Percentiles rank a stretch among this genome's conserved stretches.
These are phyloP conservation scores for Talaromyces sp. DNA, from an alignment of 2,329 filamentous ascomycete species.

Conservation along the genomic window DNA sequence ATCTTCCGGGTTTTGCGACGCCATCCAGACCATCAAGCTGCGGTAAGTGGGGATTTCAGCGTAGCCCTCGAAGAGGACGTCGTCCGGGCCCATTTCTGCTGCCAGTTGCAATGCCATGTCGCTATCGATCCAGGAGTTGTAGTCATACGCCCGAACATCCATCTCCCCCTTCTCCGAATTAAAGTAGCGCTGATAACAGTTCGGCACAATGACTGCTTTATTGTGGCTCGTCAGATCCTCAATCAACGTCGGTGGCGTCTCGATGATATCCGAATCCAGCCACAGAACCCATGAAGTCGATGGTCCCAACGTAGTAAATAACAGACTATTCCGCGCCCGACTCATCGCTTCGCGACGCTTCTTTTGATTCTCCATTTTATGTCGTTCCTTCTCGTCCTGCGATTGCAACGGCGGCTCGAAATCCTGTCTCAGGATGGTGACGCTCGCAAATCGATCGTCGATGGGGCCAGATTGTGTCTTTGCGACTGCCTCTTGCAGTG, in stretches of 20 bases:
- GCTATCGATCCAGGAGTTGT: constrained; percentile 96
- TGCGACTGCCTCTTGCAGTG: constrained; percentile 78
- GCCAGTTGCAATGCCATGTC: constrained; percentile 72
- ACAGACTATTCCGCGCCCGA: constrained; percentile 84
- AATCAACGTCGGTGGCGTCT: constrained; percentile 79
- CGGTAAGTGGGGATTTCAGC: constrained; percentile 89
- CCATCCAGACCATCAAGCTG: constrained; percentile 83
- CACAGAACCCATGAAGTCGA: constrained; percentile 94
- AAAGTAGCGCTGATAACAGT: constrained; percentile 87
- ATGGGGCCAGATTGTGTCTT: constrained; percentile 81
- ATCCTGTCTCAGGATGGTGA: constrained; percentile 93
- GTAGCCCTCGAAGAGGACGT: constrained; percentile 92
- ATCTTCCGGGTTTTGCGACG: constrained; percentile 37
- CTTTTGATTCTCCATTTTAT: constrained; percentile 90
- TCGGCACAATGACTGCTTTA: constrained; percentile 88
- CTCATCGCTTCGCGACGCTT: constrained; percentile 83
- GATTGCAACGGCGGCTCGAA: constrained; percentile 77
- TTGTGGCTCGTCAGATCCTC: constrained; percentile 87
- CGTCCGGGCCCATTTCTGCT: constrained; percentile 78
- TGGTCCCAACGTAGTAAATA: constrained; percentile 92
- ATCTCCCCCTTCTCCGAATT: constrained; percentile 68
- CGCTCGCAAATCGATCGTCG: constrained; percentile 80
- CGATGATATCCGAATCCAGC: constrained; percentile 89
- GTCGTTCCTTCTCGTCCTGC: constrained; percentile 82
- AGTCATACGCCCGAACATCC: constrained; percentile 85